These are phyloP conservation scores for Lonicera japonica DNA, from an alignment of 129 eudicot genomes.

Conservation along the genomic window DNA sequence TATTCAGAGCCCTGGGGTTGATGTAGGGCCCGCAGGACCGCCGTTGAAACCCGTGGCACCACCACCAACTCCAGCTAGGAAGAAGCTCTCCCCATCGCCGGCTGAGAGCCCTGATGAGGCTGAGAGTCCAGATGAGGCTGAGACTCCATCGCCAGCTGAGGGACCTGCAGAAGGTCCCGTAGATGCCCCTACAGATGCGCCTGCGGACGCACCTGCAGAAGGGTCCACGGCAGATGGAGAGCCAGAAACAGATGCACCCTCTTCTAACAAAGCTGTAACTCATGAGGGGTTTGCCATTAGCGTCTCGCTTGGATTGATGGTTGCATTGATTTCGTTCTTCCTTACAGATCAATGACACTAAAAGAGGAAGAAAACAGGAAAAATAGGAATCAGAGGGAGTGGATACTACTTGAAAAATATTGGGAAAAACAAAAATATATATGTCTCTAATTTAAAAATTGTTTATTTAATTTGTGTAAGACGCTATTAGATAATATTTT, in stretches of 20 bases:
- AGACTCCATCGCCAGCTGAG: not conserved
- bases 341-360: not conserved
- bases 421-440: no score
- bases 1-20: not conserved
- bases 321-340: constrained; percentile 4
- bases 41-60: not conserved
- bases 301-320: constrained; percentile 1
- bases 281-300: not conserved
- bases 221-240: not conserved
- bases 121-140: not conserved
- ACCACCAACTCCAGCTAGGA: not conserved
- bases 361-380: not conserved
- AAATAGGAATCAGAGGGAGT: not conserved
- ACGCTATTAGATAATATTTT: no score
- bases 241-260: not conserved
- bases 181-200: not conserved
- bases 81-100: not conserved
- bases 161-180: not conserved
- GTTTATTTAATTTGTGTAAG: no score
- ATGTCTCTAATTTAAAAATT: no score
- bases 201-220: not conserved
- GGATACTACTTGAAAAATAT: no score
- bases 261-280: not conserved
- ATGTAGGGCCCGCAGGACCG: not conserved
- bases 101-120: not conserved